A percentile compares a stretch with the other conserved stretches of the same genome.
phyloP scores from a whole-genome alignment of 1,139 yeast species.

The Geotrichum australiense region DNA sequence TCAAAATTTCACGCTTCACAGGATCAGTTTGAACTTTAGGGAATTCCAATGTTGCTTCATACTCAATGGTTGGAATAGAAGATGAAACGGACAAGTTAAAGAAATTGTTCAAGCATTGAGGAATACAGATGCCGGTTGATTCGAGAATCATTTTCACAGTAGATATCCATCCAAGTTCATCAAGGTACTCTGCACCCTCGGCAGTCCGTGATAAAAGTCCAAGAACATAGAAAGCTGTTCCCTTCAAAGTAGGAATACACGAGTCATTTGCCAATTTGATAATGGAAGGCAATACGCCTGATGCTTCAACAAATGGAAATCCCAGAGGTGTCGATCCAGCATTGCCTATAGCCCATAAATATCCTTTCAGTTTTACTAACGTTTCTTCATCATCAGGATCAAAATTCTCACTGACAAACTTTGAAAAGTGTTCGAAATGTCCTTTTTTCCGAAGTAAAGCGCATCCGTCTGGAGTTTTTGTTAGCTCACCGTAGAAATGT shows the following conservation, averaged over 20 bases:
- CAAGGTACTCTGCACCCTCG: slow-evolving; percentile 82
- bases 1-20: slow-evolving; percentile 45
- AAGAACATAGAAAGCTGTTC: slow-evolving; percentile 68
- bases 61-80: slow-evolving; percentile 10
- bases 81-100: no score
- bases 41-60: slow-evolving; percentile 17
- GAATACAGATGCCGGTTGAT: slow-evolving; percentile 43
- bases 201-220: slow-evolving; percentile 67
- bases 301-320: slow-evolving; percentile 56
- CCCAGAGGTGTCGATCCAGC: slow-evolving; percentile 60
- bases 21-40: slow-evolving; percentile 32
- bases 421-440: slow-evolving; percentile 41
- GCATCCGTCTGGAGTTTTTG: slow-evolving; percentile 77
- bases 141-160: slow-evolving; percentile 46
- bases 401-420: slow-evolving; percentile 35
- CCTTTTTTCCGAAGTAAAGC: slow-evolving; percentile 43
- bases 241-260: slow-evolving; percentile 57
- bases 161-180: slow-evolving; percentile 70
- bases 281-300: slow-evolving; percentile 49
- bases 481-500: slow-evolving; percentile 73
- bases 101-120: slow-evolving; percentile 22
- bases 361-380: slow-evolving; percentile 52
- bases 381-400: slow-evolving; percentile 24
- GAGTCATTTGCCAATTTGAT: slow-evolving; percentile 48
- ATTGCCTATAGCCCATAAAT: slow-evolving; percentile 83